Evolutionary conservation across 768 basidiomycete genomes (phyloP), one percentile per base, ranked within the genome.

Genomic region (Sporobolomyces phaffii): DNA sequence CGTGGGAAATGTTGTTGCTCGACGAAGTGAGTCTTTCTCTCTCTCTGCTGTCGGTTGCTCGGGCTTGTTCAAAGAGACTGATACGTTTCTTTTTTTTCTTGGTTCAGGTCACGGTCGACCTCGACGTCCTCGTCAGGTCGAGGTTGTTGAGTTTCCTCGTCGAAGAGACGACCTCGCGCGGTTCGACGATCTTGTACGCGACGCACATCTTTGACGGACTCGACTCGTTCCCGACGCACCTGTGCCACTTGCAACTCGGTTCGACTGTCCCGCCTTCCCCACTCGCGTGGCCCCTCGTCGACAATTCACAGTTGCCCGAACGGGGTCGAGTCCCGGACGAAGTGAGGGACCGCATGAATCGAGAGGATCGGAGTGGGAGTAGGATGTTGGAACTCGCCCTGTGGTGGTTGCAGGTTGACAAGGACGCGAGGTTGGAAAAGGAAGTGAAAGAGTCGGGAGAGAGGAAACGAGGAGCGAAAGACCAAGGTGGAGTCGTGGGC

Each of bases 161-260:
- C 70, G 78, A 82, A 18, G 96, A 99, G 74, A 89, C 89, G 70
- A 83, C 87, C 68, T 75, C 79, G 6, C 84, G 96, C 38, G 84
- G 84, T 1, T 89, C 93, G 15, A 96, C 94, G 17, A 87, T 98
- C 61, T 78, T 99, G 58, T 98, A 60, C 68, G 74, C 51, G 5
- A 28, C 57, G 1, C 96, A 99, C 77, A 96, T 99, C 73, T 96
- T 92, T 71, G 94, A 98, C 76, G 94, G 93, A 15, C 78, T 98
- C 34, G 83, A 84, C 74, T 78, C 82, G n/a, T 97, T 94, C 80
- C 94, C 96, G 5, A 97, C 93, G 1, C 90, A 94, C 74, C 81
- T 98, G 65, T 85, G 86, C 7, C 96, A 98, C 76, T 88, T 99
- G 86, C 85, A 88, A 29, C 82, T 91, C 51, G 96, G 96, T 6